phyloP scores from a whole-genome alignment of 257 asterid genomes.

The Gardenia jasminoides region DNA sequence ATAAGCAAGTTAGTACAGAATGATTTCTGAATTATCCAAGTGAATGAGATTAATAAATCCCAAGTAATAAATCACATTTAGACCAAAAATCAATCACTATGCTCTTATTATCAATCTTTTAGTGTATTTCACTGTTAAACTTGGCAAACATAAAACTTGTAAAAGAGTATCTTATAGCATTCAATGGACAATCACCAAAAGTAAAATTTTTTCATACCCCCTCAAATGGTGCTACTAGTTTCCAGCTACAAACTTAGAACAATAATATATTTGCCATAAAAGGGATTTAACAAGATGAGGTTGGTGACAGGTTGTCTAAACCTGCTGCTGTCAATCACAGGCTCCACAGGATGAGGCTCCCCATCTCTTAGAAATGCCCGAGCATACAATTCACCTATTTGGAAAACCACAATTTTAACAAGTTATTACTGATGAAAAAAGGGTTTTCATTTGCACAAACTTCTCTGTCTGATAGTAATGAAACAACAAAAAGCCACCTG shows the following conservation, averaged over 20 bases:
- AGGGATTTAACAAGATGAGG: not conserved
- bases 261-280: not conserved
- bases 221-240: not conserved
- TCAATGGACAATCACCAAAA: not conserved
- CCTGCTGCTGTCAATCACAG: conserved; percentile 99
- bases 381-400: conserved; percentile 91
- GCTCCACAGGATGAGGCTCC: conserved; percentile 96
- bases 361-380: conserved; percentile 96
- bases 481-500: conserved; percentile 47
- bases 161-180: not conserved
- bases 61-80: too few species aligned
- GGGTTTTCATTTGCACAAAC: not conserved
- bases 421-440: conserved; percentile 8
- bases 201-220: not conserved
- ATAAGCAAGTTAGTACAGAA: conserved; percentile 5
- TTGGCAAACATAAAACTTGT: not conserved
- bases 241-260: not conserved
- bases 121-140: not conserved
- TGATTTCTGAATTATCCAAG: not conserved
- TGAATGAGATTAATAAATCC: not conserved
- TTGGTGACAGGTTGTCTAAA: conserved; percentile 20
- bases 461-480: not conserved
- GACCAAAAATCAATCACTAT: not conserved
- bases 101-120: not conserved
- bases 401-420: conserved; percentile 7